phyloP scores from a whole-genome alignment of 805 yeast genomes.

The Pichia ethanolica region DNA sequence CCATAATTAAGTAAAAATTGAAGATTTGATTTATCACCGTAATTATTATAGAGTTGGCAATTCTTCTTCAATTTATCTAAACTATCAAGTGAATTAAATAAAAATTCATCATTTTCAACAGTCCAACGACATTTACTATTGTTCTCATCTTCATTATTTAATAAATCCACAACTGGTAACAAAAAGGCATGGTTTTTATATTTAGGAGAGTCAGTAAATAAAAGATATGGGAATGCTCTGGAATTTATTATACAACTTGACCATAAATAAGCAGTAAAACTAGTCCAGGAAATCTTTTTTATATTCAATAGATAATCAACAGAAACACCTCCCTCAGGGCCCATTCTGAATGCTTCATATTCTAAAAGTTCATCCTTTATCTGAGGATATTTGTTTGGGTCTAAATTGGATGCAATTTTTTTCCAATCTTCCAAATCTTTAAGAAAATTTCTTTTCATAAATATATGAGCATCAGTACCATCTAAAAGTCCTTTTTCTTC shows the following conservation, averaged over 20 bases:
- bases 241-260: constrained; percentile 62
- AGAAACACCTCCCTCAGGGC: constrained; percentile 13
- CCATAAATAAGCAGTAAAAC: constrained; percentile 70
- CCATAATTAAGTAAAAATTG: constrained; percentile 72
- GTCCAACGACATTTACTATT: constrained; percentile 55
- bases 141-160: constrained; percentile 59
- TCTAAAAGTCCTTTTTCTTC: constrained; percentile 43
- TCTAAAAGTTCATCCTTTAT: constrained; percentile 17
- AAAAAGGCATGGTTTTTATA: constrained; percentile 49
- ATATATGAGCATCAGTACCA: constrained; percentile 65
- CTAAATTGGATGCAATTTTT: constrained; percentile 17
- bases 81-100: constrained; percentile 34
- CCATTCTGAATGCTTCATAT: constrained; percentile 19
- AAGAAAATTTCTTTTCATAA: constrained; percentile 40
- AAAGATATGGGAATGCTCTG: constrained; percentile 71
- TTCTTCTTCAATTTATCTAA: constrained; percentile 29
- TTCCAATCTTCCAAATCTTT: constrained; percentile 57
- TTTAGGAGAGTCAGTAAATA: constrained; percentile 33
- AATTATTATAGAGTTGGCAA: constrained; percentile 69
- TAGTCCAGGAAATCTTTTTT: constrained; percentile 42
- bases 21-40: constrained; percentile 67
- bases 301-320: constrained; percentile 12
- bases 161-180: constrained; percentile 68
- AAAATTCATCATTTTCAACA: constrained; percentile 18
- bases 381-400: constrained; percentile 11